These are phyloP conservation scores for Lentithecium fluviatile DNA, from an alignment of 495 filamentous ascomycete genomes.

Conservation along the genomic window DNA sequence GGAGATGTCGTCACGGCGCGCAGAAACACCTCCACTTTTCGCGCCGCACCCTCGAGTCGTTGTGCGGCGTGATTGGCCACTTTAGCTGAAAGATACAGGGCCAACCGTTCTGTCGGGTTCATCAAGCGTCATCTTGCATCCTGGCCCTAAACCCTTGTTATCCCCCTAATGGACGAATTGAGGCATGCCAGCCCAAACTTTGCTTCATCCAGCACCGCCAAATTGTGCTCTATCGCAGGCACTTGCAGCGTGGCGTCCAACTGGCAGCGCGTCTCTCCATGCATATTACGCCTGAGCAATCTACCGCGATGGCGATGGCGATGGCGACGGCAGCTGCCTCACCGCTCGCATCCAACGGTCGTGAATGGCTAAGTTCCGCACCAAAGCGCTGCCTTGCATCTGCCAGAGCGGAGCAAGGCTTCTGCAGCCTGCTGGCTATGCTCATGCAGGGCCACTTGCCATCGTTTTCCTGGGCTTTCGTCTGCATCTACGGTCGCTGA, in stretches of 20 bases:
- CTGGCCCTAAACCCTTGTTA: not conserved
- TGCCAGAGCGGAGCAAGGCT: not conserved
- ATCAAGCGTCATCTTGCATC: slow-evolving; percentile 5
- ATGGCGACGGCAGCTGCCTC: slow-evolving; percentile 5
- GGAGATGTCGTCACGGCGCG: not conserved
- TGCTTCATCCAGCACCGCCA: not conserved
- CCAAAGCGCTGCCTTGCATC: slow-evolving; percentile 12
- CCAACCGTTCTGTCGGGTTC: slow-evolving; percentile 11
- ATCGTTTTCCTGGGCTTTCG: not conserved
- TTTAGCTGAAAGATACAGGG: not conserved
- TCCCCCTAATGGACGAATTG: too few species aligned
- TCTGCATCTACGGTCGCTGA: not conserved
- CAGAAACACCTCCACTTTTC: not conserved
- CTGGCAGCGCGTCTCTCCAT: not conserved
- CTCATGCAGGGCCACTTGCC: not conserved
- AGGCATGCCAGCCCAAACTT: not conserved
- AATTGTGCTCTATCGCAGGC: not conserved
- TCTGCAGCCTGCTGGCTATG: too few species aligned
- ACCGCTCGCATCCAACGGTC: slow-evolving; percentile 10
- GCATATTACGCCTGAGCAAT: not conserved
- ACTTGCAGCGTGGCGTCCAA: not conserved
- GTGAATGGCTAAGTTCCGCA: slow-evolving; percentile 14
- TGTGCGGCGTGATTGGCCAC: slow-evolving; percentile 1
- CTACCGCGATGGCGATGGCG: not conserved
- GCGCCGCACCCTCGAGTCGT: not conserved